Evolutionary conservation across 352 stramenopile genomes (phyloP), one percentile per base, ranked within the genome.

Genomic region (Pythium guiyangense): DNA sequence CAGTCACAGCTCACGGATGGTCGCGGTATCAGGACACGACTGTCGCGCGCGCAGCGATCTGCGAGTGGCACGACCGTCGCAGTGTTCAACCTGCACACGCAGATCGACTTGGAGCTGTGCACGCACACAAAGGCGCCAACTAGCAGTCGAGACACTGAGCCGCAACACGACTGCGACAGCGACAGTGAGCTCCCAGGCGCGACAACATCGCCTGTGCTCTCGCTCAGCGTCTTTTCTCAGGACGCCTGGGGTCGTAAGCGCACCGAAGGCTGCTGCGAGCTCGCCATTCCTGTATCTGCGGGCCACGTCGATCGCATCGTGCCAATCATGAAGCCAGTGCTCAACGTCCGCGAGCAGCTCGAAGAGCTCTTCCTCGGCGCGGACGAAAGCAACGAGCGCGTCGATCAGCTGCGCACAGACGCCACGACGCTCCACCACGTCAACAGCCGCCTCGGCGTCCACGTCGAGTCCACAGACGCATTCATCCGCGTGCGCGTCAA

Each of bases 281-380:
- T 87, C 29, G 49, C 53, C 2, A 20, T 89, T 2, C 67, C 64
- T 8, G 6, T 44, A 0, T 59, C 53, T 1, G 35, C 60, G 2
- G 71, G 69, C 0, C 74, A 74, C 45, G 59, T 64, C 18, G 78
- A 87, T 17, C 52, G 67, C 18, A 40, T 77, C 5, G 55, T 84
- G 10, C 51, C 64, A 6, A 57, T 91, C 25, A 67, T 57, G 56
- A 78, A 67, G 35, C 57, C 67, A 0, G 53, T 88, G 26, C 9
- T 59, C 11, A 63, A 58, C 0, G 61, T 84, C 0, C 35, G 67
- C 9, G 69, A 82, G 22, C 66, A 80, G 29, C 66, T 89, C 39
- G 78, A 89, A 54, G 79, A 88, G 35, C 71, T 86, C 18, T 89
- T 88, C 47, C 59, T 91, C 3, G 81, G 81, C 1, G 51, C 63